Base-by-base conservation (phyloP, 2,329 filamentous ascomycete species). In the Dryadomyces quercus-mongolicae region DNA sequence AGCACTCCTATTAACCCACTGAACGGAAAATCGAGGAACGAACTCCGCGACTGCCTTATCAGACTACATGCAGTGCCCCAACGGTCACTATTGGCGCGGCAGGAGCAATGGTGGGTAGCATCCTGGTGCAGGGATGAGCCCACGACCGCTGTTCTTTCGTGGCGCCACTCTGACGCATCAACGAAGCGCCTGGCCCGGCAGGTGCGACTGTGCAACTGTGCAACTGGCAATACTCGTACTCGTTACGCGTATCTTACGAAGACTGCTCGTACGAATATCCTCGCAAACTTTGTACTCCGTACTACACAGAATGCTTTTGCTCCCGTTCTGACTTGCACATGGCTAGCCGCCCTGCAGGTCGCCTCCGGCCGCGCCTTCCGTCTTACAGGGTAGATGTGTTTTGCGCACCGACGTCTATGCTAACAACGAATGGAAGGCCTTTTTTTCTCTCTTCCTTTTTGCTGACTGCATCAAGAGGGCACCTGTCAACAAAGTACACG, bases 121-220 rank as follows among this genome's bases (percentile, higher is more conserved):
- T 31, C 13, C 18, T 42, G 16, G 38, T 15, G 38, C 36, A 12
- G 38, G 25, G 13, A 49, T 49, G 47, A 34, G 47, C 25, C 22
- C 47, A 49, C 34, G 25, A 16, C 47, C 18, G 43, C 43, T 48
- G 46, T 25, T 48, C n/a, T 40, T 8, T 16, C 36, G 49, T 51
- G 49, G 49, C 21, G 49, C 49, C 49, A 51, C 38, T 51, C 36
- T 51, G 49, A 42, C 49, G 48, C 49, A 51, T 16, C 36, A 31
- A 15, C 16, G 34, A 47, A 20, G 15, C n/a, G 46, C 46, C 46
- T 48, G 46, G 46, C 46, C 46, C 46, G 25, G 22, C 12, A 22
- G 31, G 46, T 31, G 46, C 48, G 48, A 34, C 22, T 25, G 31
- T 38, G 36, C 46, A 48, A 34, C 22, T 25, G 31, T 38, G 36